phyloP scores from a whole-genome alignment of 2,329 filamentous ascomycete genomes.

The Cucurbitaria berberidis region DNA sequence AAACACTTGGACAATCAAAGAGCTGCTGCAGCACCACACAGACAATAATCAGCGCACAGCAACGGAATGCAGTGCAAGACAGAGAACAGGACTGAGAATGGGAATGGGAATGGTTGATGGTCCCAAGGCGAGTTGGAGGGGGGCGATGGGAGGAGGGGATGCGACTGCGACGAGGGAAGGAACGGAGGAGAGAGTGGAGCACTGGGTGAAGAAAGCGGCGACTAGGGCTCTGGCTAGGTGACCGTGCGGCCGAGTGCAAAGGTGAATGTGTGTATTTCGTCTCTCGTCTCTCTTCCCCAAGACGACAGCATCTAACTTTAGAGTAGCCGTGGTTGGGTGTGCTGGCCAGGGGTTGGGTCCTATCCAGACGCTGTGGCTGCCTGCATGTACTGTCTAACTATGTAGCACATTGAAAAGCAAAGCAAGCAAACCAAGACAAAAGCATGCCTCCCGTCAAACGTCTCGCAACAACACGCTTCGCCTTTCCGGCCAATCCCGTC shows the following conservation, averaged over 20 bases:
- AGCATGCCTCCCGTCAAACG: constrained; percentile 20
- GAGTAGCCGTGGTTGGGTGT: constrained; percentile 30
- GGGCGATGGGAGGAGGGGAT: constrained; percentile 27
- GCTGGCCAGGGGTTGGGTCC: constrained; percentile 31
- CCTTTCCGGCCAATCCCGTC: constrained; percentile 12
- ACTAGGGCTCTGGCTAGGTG: constrained; percentile 36
- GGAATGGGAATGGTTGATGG: too few relatives aligned
- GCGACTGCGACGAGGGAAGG: constrained; percentile 27
- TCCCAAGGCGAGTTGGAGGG: constrained; percentile 34
- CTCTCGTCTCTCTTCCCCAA: constrained; percentile 21
- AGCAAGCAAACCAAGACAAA: constrained; percentile 13
- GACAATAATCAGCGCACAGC: constrained; percentile 16
- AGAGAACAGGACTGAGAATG: too few relatives aligned
- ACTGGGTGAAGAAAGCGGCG: constrained; percentile 36
- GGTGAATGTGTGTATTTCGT: too few relatives aligned
- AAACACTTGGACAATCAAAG: constrained; percentile 21
- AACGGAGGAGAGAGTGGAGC: constrained; percentile 41
- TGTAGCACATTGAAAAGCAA: constrained; percentile 17
- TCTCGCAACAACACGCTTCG: constrained; percentile 16
- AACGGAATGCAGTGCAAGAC: constrained; percentile 10
- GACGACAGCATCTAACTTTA: constrained; percentile 48
- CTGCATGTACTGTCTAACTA: too few relatives aligned
- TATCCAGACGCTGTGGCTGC: constrained; percentile 21
- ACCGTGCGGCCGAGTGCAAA: constrained; percentile 40
- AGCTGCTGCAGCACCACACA: constrained; percentile 27